Conservation (phyloP, 2,329 filamentous ascomycete genomes). For the Sporothrix sp. region DNA sequence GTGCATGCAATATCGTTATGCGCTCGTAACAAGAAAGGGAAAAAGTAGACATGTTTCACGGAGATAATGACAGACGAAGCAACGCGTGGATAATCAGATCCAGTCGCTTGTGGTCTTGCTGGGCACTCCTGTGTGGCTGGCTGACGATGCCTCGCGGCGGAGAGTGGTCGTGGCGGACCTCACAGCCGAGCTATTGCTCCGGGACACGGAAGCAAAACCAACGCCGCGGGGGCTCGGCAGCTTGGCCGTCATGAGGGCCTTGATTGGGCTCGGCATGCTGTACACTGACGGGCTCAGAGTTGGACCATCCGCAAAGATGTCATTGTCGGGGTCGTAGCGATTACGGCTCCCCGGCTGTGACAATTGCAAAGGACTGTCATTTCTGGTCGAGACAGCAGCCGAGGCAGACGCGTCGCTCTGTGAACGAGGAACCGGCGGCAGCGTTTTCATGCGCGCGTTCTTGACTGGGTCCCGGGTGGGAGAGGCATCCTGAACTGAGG, state of each 20-base stretch:
- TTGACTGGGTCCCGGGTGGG: conserved; percentile 23
- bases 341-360: conserved; percentile 16
- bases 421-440: conserved; percentile 29
- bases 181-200: conserved; percentile 16
- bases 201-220: conserved; percentile 29
- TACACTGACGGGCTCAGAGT: conserved; percentile 46
- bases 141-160: conserved; percentile 7
- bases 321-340: conserved; percentile 18
- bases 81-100: conserved; percentile 13
- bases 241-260: conserved; percentile 28
- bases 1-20: not conserved
- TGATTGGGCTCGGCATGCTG: conserved; percentile 31
- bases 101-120: conserved; percentile 14
- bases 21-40: not conserved
- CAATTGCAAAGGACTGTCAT: not conserved
- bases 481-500: conserved; percentile 17
- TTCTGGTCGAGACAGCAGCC: conserved; percentile 12
- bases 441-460: conserved; percentile 28
- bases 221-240: conserved; percentile 34
- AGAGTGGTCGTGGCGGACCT: not conserved
- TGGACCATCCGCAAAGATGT: conserved; percentile 15
- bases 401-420: conserved; percentile 10
- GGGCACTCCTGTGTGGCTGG: conserved; percentile 1
- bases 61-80: not conserved
- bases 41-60: not conserved